phyloP scores from a whole-genome alignment of 371 early-diverging fungal genomes.

The Enterocytospora artemiae region DNA sequence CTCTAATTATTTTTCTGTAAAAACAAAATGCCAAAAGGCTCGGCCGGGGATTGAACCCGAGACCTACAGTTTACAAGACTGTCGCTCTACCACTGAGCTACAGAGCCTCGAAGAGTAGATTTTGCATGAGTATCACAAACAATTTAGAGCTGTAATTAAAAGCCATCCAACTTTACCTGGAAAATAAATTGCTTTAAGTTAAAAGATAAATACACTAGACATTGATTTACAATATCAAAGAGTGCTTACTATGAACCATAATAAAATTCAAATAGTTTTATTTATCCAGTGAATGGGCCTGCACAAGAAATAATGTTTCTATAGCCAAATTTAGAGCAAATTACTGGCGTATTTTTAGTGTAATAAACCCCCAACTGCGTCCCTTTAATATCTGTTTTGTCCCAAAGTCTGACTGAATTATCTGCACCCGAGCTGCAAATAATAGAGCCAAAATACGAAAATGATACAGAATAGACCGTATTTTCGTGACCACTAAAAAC shows the following conservation, averaged over 20 bases:
- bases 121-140: background rate
- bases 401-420: constrained; percentile 82
- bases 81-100: constrained; percentile 7
- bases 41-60: background rate
- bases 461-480: constrained; percentile 75
- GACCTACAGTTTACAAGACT: background rate
- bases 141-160: background rate
- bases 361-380: constrained; percentile 65
- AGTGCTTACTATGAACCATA: background rate
- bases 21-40: no score
- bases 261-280: constrained; percentile 4
- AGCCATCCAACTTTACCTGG: background rate
- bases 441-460: constrained; percentile 72
- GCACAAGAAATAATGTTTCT: constrained; percentile 68
- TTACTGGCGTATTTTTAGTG: constrained; percentile 82
- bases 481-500: constrained; percentile 77
- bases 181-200: background rate
- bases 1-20: no score
- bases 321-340: constrained; percentile 71
- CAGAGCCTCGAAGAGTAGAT: no score
- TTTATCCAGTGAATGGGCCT: constrained; percentile 53
- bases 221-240: no score
- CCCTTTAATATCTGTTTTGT: constrained; percentile 62
- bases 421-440: constrained; percentile 79
- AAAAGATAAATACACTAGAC: background rate